phyloP scores from a whole-genome alignment of 257 asterid genomes.

The Nicotiana otophora region DNA sequence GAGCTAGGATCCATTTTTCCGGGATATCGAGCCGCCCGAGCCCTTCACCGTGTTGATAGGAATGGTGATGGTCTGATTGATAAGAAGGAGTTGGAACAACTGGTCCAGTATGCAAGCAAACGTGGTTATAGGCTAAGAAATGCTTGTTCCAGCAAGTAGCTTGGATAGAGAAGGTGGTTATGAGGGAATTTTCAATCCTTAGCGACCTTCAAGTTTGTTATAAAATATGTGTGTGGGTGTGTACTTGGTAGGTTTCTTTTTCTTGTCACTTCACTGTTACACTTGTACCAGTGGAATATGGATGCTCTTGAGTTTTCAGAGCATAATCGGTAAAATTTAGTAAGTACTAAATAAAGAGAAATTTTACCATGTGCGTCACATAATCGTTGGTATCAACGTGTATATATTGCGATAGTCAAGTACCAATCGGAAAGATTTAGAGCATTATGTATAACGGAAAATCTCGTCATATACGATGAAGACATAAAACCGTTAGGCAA shows the following conservation, averaged over 20 bases:
- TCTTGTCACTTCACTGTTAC: neutral
- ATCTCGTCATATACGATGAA: too few relatives aligned
- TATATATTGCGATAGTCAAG: too few relatives aligned
- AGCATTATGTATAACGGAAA: too few relatives aligned
- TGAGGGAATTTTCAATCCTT: neutral
- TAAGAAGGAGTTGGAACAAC: conserved; percentile 1
- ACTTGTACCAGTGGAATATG: neutral
- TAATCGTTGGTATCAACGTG: too few relatives aligned
- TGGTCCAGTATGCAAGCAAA: conserved; percentile 12
- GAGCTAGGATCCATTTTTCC: conserved; percentile 11
- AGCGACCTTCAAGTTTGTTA: neutral
- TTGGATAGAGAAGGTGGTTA: neutral
- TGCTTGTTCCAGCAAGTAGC: neutral
- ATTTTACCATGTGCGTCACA: too few relatives aligned
- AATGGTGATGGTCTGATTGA: conserved; percentile 16
- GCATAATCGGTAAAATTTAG: neutral
- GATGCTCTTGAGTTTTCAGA: neutral
- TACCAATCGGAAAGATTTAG: too few relatives aligned
- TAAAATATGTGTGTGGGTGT: neutral
- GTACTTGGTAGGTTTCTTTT: neutral
- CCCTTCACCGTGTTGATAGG: neutral
- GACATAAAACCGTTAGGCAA: too few relatives aligned
- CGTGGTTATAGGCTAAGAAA: neutral
- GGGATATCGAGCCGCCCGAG: conserved; percentile 11
- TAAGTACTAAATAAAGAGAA: too few relatives aligned